These are phyloP conservation scores for Triticum timopheevii DNA, from an alignment of 176 grass and related monocot species.

Conservation along the genomic window DNA sequence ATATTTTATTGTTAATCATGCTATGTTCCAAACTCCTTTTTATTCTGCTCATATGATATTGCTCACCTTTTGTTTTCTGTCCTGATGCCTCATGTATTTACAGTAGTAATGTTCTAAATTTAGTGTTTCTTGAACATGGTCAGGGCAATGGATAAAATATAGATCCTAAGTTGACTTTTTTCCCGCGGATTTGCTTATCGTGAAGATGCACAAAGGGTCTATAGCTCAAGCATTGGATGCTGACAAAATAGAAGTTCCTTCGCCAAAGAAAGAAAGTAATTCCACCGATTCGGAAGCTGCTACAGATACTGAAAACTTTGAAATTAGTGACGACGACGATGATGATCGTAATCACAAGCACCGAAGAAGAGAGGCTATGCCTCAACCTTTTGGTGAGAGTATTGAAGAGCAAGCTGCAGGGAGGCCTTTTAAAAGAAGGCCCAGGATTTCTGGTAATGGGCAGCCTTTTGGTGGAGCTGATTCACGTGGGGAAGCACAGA, in stretches of 20 bases:
- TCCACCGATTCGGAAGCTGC: slow-evolving; percentile 64
- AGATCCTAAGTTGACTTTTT: slow-evolving; percentile 26
- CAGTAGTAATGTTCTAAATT: slow-evolving; percentile 19
- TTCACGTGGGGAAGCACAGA: slow-evolving; percentile 49
- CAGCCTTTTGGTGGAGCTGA: slow-evolving; percentile 36
- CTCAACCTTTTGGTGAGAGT: slow-evolving; percentile 57
- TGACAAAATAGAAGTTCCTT: slow-evolving; percentile 49
- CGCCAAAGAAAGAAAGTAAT: slow-evolving; percentile 64
- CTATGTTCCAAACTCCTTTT: slow-evolving; percentile 4
- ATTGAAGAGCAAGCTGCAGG: slow-evolving; percentile 49
- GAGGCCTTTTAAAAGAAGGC: slow-evolving; percentile 51
- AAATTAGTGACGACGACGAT: slow-evolving; percentile 76
- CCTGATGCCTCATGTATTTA: slow-evolving; percentile 10
- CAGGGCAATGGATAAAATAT: slow-evolving; percentile 26
- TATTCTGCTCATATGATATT: neutral
- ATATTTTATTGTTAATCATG: slow-evolving; percentile 18
- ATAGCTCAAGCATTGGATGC: slow-evolving; percentile 39
- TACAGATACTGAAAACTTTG: slow-evolving; percentile 63
- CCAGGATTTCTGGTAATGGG: slow-evolving; percentile 43
- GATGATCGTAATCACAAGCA: slow-evolving; percentile 99
- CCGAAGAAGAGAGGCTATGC: slow-evolving; percentile 59
- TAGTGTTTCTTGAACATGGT: slow-evolving; percentile 19
- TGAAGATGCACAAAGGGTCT: slow-evolving; percentile 53
- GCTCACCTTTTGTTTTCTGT: slow-evolving; percentile 10
- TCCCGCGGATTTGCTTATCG: slow-evolving; percentile 13